These are phyloP conservation scores for Lipomyces yamadae DNA, from an alignment of 805 yeast species.

Conservation along the genomic window DNA sequence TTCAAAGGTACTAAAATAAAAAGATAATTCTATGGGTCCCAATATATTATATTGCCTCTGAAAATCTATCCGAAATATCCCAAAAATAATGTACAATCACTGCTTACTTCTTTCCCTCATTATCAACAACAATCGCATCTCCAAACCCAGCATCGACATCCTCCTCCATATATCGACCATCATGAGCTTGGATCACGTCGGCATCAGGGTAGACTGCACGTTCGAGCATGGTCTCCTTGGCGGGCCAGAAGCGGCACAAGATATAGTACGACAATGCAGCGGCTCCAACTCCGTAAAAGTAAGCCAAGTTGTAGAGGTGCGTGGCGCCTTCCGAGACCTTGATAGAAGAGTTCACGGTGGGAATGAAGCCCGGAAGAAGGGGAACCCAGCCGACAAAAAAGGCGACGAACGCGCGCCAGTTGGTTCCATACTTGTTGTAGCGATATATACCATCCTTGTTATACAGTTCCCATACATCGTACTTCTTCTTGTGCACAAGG, in stretches of 20 bases:
- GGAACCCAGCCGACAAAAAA: conserved; percentile 46
- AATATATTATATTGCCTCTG: too few relatives aligned
- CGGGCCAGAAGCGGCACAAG: conserved; percentile 28
- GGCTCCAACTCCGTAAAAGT: conserved; percentile 37
- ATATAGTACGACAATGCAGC: conserved; percentile 28
- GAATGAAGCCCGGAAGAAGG: conserved; percentile 33
- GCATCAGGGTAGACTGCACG: conserved; percentile 26
- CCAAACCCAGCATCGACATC: conserved; percentile 4
- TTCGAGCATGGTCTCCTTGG: conserved; percentile 30
- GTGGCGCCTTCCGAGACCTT: conserved; percentile 9
- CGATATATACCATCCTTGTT: conserved; percentile 50
- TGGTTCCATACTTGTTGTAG: conserved; percentile 50
- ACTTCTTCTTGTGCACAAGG: conserved; percentile 49
- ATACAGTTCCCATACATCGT: conserved; percentile 53
- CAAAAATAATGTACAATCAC: too few relatives aligned
- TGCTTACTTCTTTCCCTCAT: too few relatives aligned
- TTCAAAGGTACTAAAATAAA: too few relatives aligned
- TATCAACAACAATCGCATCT: background rate
- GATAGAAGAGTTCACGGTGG: conserved; percentile 25
- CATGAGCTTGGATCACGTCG: conserved; percentile 5
- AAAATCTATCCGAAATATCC: too few relatives aligned
- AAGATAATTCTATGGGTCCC: too few relatives aligned
- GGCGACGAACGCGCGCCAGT: conserved; percentile 50
- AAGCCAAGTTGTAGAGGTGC: conserved; percentile 39
- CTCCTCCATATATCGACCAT: background rate